A percentile compares a stretch with the other conserved stretches of the same genome.
phyloP scores from a whole-genome alignment of 805 yeast species.

The Brettanomyces naardenensis region DNA sequence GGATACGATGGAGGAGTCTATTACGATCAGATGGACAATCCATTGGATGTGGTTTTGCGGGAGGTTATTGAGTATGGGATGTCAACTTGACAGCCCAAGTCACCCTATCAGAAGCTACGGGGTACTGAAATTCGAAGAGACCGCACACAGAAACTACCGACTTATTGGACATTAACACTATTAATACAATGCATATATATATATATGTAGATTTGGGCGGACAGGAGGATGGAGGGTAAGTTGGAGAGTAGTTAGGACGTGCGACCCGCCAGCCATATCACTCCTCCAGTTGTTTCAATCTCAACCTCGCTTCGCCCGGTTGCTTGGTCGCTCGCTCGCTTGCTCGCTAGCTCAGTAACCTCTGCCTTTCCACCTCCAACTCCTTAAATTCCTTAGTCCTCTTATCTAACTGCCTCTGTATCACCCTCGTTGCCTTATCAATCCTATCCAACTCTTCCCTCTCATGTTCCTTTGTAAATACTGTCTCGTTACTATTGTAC shows the following conservation, averaged over 20 bases:
- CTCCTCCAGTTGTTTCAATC: too few species aligned
- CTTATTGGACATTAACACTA: too few species aligned
- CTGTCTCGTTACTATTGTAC: slow-evolving; percentile 18
- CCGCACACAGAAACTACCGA: too few species aligned
- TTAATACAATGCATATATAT: not conserved
- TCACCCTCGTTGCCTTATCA: slow-evolving; percentile 26
- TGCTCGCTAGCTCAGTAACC: too few species aligned
- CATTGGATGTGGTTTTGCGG: slow-evolving; percentile 11
- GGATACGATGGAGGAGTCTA: slow-evolving; percentile 20
- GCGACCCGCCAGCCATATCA: too few species aligned
- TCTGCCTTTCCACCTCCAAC: slow-evolving; percentile 24
- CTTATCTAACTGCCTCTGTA: slow-evolving; percentile 17
- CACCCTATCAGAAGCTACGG: too few species aligned
- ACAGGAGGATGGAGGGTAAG: too few species aligned
- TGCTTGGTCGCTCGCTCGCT: too few species aligned
- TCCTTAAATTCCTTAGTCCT: slow-evolving; percentile 20
- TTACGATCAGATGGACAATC: slow-evolving; percentile 10
- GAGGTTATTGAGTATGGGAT: slow-evolving; percentile 10
- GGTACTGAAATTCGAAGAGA: too few species aligned
- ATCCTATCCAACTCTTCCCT: slow-evolving; percentile 56
- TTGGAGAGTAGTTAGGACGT: too few species aligned
- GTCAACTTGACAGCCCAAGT: not conserved
- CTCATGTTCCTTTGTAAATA: slow-evolving; percentile 43
- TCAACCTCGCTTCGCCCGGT: too few species aligned
- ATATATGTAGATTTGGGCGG: too few species aligned